A percentile compares a stretch with the other conserved stretches of the same genome.
Conservation (phyloP, 495 filamentous ascomycete species). For the Penicillium argentinense region DNA sequence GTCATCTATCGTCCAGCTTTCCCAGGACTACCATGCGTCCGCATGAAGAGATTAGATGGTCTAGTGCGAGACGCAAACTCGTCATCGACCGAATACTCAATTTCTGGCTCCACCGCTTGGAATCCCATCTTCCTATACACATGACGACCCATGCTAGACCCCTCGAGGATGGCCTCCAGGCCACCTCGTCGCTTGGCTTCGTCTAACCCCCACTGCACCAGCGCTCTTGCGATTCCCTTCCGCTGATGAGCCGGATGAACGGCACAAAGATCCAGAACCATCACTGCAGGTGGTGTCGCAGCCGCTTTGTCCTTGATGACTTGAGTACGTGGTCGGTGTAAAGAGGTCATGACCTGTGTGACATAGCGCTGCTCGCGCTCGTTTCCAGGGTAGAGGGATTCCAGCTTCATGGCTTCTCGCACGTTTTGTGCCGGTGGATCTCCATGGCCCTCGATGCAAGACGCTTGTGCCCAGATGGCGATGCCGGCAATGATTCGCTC, state of each 20-base stretch:
- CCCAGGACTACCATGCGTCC: not conserved
- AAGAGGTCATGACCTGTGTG: conserved; percentile 27
- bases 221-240: conserved; percentile 31
- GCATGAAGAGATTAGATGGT: conserved; percentile 30
- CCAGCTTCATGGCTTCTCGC: conserved; percentile 17
- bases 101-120: conserved; percentile 25
- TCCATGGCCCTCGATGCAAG: conserved; percentile 35
- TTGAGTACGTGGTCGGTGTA: conserved; percentile 29
- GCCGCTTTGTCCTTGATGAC: conserved; percentile 26
- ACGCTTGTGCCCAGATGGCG: conserved; percentile 40
- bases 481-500: conserved; percentile 34
- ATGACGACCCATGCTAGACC: conserved; percentile 42
- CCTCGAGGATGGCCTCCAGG: conserved; percentile 39
- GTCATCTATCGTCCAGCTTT: not conserved
- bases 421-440: conserved; percentile 27
- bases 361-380: conserved; percentile 37
- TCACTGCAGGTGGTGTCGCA: conserved; percentile 28
- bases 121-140: conserved; percentile 43
- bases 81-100: conserved; percentile 35
- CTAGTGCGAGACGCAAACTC: conserved; percentile 28
- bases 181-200: conserved; percentile 37
- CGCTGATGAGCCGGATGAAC: conserved; percentile 42
- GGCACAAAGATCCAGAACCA: conserved; percentile 39
- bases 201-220: conserved; percentile 43
- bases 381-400: conserved; percentile 36